Evolutionary conservation across 208 protist genomes (phyloP).

Genomic region (Strigomonas galati): DNA sequence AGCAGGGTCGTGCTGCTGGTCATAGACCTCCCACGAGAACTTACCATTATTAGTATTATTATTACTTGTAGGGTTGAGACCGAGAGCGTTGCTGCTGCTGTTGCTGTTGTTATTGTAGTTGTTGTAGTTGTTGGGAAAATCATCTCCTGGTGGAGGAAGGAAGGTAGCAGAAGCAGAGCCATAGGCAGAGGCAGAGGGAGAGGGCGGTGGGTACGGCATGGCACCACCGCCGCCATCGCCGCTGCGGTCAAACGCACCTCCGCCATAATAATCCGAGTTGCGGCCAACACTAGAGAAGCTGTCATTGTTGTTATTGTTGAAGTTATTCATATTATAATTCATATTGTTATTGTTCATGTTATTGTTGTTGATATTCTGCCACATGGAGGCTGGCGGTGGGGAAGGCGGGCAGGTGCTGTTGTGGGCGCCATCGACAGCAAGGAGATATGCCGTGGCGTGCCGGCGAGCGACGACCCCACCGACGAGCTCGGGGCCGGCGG

Average conservation of each 20-base stretch:
- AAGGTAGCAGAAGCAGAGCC: too few species aligned
- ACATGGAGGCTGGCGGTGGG: background rate
- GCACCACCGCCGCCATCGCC: too few species aligned
- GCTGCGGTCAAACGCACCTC: background rate
- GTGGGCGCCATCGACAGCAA: background rate
- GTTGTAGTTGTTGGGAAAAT: slow-evolving; percentile 2
- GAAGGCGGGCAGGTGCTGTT: background rate
- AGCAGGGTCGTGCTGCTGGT: slow-evolving; percentile 34
- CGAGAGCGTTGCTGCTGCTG: background rate
- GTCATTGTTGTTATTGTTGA: too few species aligned
- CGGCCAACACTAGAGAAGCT: too few species aligned
- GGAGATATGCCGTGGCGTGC: slow-evolving; percentile 22
- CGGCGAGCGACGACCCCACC: slow-evolving; percentile 20
- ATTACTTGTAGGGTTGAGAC: background rate
- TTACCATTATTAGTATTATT: slow-evolving; percentile 5
- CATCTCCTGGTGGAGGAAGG: too few species aligned
- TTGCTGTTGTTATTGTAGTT: background rate
- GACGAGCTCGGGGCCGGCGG: slow-evolving; percentile 22
- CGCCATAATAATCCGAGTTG: too few species aligned
- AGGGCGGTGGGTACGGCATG: too few species aligned
- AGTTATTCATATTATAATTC: background rate
- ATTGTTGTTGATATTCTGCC: background rate
- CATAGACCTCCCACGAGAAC: slow-evolving; percentile 57
- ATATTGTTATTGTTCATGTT: background rate
- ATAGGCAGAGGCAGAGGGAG: too few species aligned